Evolutionary conservation across 2,329 filamentous ascomycete species (phyloP), one percentile per base, ranked within the genome.

Genomic region (Monosporascus sp.): DNA sequence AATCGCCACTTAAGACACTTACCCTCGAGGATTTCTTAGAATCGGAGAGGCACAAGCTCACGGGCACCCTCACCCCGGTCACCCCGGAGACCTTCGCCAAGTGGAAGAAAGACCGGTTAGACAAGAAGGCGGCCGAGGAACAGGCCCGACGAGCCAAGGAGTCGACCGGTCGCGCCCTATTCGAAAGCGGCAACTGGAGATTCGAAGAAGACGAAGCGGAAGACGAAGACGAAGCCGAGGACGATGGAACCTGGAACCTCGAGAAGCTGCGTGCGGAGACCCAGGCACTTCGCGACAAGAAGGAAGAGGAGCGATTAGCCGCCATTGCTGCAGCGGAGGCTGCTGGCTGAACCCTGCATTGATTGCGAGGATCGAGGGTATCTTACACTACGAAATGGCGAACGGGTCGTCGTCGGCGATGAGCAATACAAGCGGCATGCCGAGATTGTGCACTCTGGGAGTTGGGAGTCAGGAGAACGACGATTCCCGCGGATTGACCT

Each of bases 11-110:
- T 54, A 91, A 92, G 69, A 97, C 94, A 2, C 80, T 99, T 49
- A 99, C 94, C 1, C 81, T 99, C 47, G 94, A 99, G 75, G 94
- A 99, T 70, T 99, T 97, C 79, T 75, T 99, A 52, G 94, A 99
- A 72, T 93, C 89, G 1, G 93, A 99, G 76, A 84, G 94, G 62
- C 91, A 97, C 76, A 97, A 97, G 73, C 83, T 99, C 49, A 92
- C 88, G 0, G 94, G 93, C 52, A 91, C 80, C 1, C 79, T 97
- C 49, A 99, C 95, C 2, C 95, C 95, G 5, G 95, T 99, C 57
- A 99, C 89, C 1, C 87, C 87, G 2, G 94, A 99, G 68, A 81
- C 84, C 1, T 99, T 99, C 67, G 90, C 90, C 57, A 94, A 94
- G 67, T 99, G 94, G 94, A 99, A 99, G 81, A 87, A 92, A 74